Percentiles rank a stretch among this genome's conserved stretches.
Conservation (phyloP, 306 rosid genomes). For the Elaeagnus macrophylla region DNA sequence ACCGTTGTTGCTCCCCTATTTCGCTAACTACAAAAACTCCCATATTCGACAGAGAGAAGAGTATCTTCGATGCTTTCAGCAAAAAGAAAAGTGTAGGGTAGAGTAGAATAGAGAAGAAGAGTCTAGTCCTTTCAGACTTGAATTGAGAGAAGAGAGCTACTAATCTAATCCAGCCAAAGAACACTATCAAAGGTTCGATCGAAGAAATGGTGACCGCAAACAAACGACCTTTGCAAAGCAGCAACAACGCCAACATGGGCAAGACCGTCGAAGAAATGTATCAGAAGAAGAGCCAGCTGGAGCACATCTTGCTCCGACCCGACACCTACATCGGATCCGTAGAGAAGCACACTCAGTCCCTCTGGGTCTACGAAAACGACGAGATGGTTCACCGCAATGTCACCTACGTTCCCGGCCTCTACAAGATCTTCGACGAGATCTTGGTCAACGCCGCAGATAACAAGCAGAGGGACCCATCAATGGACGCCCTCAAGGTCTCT, state of each 20-base stretch:
- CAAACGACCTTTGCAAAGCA: slow-evolving; percentile 60
- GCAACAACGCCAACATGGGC: slow-evolving; percentile 48
- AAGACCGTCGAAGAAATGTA: slow-evolving; percentile 80
- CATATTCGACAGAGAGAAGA: no score
- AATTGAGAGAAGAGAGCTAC: no score
- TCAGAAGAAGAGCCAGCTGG: slow-evolving; percentile 90
- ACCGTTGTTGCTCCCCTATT: no score
- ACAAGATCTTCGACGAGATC: slow-evolving; percentile 94
- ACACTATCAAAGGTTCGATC: no score
- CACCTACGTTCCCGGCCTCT: slow-evolving; percentile 76
- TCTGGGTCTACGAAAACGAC: slow-evolving; percentile 69
- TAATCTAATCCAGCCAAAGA: no score
- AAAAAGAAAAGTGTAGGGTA: no score
- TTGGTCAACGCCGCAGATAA: slow-evolving; percentile 92
- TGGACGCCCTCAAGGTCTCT: slow-evolving; percentile 57
- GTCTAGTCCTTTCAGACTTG: no score
- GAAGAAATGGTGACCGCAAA: slow-evolving; percentile 37
- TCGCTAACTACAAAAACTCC: no score
- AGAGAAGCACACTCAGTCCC: slow-evolving; percentile 73
- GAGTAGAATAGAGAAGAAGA: no score
- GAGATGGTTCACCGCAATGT: slow-evolving; percentile 63
- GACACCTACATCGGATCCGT: slow-evolving; percentile 91
- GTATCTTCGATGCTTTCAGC: no score
- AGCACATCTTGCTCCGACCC: slow-evolving; percentile 88
- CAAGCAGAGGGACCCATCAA: slow-evolving; percentile 77